A percentile compares a stretch with the other conserved stretches of the same genome.
These are phyloP conservation scores for Vitis amurensis DNA, from an alignment of 164 flowering plant species.

Conservation along the genomic window DNA sequence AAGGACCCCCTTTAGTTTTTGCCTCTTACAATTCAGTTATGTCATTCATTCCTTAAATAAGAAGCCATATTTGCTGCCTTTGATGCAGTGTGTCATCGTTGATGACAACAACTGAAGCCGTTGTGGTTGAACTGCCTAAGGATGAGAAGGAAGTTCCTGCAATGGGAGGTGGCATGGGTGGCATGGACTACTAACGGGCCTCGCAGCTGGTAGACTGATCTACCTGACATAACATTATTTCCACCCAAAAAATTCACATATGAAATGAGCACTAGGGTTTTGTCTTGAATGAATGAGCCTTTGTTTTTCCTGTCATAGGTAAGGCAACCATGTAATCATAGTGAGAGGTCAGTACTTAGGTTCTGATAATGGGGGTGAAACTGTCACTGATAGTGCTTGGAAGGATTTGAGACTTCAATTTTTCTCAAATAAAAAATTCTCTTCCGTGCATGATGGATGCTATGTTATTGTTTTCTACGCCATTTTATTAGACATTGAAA, in stretches of 20 bases:
- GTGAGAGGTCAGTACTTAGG: slow-evolving; percentile 7
- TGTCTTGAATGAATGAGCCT: not conserved
- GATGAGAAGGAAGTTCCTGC: slow-evolving; percentile 69
- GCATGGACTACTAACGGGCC: slow-evolving; percentile 55
- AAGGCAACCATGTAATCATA: slow-evolving; percentile 13
- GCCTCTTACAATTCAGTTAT: not conserved
- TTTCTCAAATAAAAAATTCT: not conserved
- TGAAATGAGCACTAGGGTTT: not conserved
- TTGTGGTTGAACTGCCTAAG: slow-evolving; percentile 78
- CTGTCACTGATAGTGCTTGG: not conserved
- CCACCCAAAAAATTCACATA: not conserved
- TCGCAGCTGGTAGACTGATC: not conserved
- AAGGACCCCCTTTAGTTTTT: not conserved
- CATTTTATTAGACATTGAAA: no score
- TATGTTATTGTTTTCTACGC: no score
- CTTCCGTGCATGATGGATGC: not conserved
- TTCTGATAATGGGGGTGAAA: not conserved
- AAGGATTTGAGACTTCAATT: not conserved
- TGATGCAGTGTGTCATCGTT: slow-evolving; percentile 77
- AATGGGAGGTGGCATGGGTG: slow-evolving; percentile 76
- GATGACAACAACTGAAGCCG: slow-evolving; percentile 96
- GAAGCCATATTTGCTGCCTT: not conserved
- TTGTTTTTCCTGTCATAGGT: not conserved
- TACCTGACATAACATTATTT: not conserved
- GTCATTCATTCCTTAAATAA: not conserved